phyloP scores from a whole-genome alignment of 1,284 basidiomycete species.

The Stereum hirsutum region DNA sequence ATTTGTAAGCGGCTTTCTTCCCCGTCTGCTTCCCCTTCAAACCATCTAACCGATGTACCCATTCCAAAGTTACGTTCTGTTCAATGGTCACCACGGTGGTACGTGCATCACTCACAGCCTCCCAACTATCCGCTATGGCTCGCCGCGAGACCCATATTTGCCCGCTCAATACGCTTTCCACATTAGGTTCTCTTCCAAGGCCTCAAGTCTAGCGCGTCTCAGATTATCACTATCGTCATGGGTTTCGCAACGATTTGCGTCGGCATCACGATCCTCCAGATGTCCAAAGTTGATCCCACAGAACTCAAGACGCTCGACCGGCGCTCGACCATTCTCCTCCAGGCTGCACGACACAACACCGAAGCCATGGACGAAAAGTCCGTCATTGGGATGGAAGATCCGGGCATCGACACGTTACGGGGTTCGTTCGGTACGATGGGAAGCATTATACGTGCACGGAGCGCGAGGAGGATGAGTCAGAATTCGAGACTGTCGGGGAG shows the following conservation, averaged over 20 bases:
- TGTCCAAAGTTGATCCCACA: constrained; percentile 87
- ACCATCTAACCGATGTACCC: constrained; percentile 8
- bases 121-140: neutral
- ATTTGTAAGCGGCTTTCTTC: constrained; percentile 40
- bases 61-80: constrained; percentile 65
- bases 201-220: constrained; percentile 63
- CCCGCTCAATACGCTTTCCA: constrained; percentile 1
- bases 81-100: constrained; percentile 84
- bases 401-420: constrained; percentile 82
- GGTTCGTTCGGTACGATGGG: constrained; percentile 87
- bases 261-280: constrained; percentile 91
- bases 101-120: constrained; percentile 11
- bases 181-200: constrained; percentile 82
- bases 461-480: constrained; percentile 53
- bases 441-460: constrained; percentile 81
- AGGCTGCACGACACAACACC: constrained; percentile 61
- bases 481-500: no score
- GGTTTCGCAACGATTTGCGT: constrained; percentile 86
- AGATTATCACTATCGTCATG: constrained; percentile 87
- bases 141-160: no score
- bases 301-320: constrained; percentile 73
- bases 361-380: constrained; percentile 57
- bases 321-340: constrained; percentile 76
- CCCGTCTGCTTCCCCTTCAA: constrained; percentile 14
- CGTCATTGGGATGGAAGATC: constrained; percentile 50